Evolutionary conservation across 1,284 basidiomycete genomes (phyloP).

Genomic region (Baeospora myosura): DNA sequence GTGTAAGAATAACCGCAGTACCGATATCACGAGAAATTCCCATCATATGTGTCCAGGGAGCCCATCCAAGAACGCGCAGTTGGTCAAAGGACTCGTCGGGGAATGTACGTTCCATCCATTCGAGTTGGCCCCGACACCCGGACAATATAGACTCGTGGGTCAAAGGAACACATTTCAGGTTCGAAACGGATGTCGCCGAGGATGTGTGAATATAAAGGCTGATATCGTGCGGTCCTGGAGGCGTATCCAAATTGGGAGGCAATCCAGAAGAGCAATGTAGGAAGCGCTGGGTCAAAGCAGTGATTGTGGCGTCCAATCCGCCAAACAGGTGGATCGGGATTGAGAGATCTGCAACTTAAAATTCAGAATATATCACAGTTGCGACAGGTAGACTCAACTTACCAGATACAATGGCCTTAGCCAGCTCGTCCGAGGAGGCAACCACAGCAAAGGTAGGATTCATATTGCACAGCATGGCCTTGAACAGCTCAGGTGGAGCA

Average conservation of each 20-base stretch:
- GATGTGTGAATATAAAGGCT: conserved; percentile 27
- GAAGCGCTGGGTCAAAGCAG: conserved; percentile 21
- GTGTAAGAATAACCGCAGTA: conserved; percentile 19
- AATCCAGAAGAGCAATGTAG: conserved; percentile 16
- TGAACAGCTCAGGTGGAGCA: conserved; percentile 23
- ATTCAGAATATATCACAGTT: not conserved
- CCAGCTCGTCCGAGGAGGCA: conserved; percentile 17
- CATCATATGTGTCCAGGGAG: conserved; percentile 27
- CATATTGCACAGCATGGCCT: conserved; percentile 25
- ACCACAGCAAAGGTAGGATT: conserved; percentile 22
- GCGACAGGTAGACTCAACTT: not conserved
- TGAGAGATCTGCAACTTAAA: conserved; percentile 14
- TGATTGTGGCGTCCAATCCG: conserved; percentile 21
- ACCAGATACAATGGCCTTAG: conserved; percentile 20
- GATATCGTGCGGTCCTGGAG: conserved; percentile 15
- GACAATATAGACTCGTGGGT: conserved; percentile 21
- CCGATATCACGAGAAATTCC: conserved; percentile 19
- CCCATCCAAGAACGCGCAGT: conserved; percentile 27
- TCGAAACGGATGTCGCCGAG: conserved; percentile 26
- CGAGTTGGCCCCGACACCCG: too few relatives aligned
- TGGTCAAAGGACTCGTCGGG: conserved; percentile 18
- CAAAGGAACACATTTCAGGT: conserved; percentile 28
- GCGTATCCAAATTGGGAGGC: conserved; percentile 9
- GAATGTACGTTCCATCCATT: too few relatives aligned
- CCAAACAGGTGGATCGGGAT: conserved; percentile 16